Evolutionary conservation across 2,329 filamentous ascomycete genomes (phyloP), one percentile per base, ranked within the genome.

Genomic region (Zalaria sp.): DNA sequence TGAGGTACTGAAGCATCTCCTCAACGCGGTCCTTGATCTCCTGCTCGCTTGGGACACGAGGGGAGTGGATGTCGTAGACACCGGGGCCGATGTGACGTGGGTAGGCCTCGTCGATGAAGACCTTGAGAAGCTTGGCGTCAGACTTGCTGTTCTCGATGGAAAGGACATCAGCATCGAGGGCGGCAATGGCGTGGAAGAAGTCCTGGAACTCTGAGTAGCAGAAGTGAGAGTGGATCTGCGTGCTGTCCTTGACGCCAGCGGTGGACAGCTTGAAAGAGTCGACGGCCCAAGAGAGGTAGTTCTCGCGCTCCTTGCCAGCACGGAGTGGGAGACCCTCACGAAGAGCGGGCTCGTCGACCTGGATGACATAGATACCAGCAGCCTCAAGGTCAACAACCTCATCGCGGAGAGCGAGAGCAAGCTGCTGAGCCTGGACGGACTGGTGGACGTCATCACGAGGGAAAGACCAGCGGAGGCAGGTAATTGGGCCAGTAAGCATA

Each of bases 121-220:
- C 91, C 71, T 89, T 83, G 63, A 98, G 83, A 55, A 98, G 81
- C 83, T 98, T 98, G 63, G 91, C 91, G 60, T 98, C 91, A 57
- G 85, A 93, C 83, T 98, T 98, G 83, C 84, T 93, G 85, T 98
- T 98, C 82, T 98, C 91, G 57, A 98, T 98, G 62, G 85, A 93
- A 59, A 98, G 81, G 50, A 98, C 91, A 69, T 98, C 91, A 49
- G 91, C 89, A 64, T 98, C 91, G 51, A 98, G 82, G 47, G 91
- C 89, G 51, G 91, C 86, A 57, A 98, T 98, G 70, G 91, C 91
- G 71, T 96, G 86, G 87, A 98, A 98, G 79, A 98, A 98, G 76
- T 98, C 91, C 73, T 98, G 91, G 85, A 98, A 98, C 77, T 98
- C 91, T 41, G 91, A 96, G 81, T 98, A 98, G 70, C 91, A 98